phyloP scores from a whole-genome alignment of 2,329 filamentous ascomycete genomes.

The Nemania serpens region DNA sequence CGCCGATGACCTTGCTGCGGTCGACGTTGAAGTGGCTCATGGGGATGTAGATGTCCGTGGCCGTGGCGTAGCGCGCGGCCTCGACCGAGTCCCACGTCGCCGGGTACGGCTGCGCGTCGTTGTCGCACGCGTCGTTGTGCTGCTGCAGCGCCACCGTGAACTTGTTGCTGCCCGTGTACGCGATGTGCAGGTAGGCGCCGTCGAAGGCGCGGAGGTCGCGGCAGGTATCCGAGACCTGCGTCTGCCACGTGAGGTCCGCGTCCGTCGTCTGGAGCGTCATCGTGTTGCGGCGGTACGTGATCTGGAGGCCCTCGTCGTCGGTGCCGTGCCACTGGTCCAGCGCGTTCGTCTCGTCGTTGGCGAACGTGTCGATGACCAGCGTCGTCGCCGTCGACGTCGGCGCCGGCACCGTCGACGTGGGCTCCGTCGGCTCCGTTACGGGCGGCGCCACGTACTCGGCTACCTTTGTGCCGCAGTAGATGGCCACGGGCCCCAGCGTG shows the following conservation, averaged over 20 bases:
- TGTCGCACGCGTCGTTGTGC: conserved; percentile 65
- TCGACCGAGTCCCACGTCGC: conserved; percentile 72
- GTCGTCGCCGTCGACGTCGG: conserved; percentile 53
- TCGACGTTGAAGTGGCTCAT: conserved; percentile 69
- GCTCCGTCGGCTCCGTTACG: conserved; percentile 46
- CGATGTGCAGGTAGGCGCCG: conserved; percentile 66
- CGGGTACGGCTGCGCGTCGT: conserved; percentile 61
- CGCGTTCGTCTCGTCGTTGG: conserved; percentile 56
- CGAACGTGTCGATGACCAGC: conserved; percentile 66
- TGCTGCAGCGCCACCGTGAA: conserved; percentile 70
- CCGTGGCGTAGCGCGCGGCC: conserved; percentile 59
- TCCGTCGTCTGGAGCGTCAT: conserved; percentile 63
- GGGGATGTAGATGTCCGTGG: conserved; percentile 68
- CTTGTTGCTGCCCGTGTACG: conserved; percentile 63
- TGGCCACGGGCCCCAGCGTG: conserved; percentile 59
- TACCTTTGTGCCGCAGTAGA: conserved; percentile 60
- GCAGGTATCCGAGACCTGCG: conserved; percentile 60
- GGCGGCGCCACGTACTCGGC: conserved; percentile 54
- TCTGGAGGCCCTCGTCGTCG: conserved; percentile 59
- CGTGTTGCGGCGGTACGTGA: conserved; percentile 55
- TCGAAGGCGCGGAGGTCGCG: conserved; percentile 59
- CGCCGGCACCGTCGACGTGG: conserved; percentile 54
- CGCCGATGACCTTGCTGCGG: conserved; percentile 57
- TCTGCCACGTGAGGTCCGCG: conserved; percentile 65
- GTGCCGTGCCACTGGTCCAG: conserved; percentile 69